phyloP scores from a whole-genome alignment of 2,329 filamentous ascomycete genomes.

The Scedosporium aurantiacum region DNA sequence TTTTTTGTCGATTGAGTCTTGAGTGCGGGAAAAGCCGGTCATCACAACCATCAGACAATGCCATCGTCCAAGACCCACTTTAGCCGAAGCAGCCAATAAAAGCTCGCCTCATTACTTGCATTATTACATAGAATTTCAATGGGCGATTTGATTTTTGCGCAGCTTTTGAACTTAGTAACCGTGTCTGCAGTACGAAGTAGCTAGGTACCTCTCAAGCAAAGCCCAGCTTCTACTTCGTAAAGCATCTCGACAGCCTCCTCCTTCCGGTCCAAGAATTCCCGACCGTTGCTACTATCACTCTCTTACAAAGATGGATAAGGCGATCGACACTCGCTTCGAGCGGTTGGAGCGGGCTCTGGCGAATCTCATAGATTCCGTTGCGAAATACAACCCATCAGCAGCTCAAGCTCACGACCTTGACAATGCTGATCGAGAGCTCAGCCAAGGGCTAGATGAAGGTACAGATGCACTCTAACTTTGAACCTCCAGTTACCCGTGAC shows the following conservation, averaged over 20 bases:
- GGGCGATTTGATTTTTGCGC: neutral
- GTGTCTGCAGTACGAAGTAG: too few species aligned
- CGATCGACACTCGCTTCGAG: conserved; percentile 52
- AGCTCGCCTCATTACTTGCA: neutral
- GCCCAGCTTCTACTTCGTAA: too few species aligned
- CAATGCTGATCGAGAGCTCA: conserved; percentile 57
- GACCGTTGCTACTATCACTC: neutral
- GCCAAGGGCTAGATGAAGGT: conserved; percentile 55
- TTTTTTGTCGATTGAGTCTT: conserved; percentile 8
- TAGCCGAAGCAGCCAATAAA: conserved; percentile 10
- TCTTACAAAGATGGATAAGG: conserved; percentile 42
- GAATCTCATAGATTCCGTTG: conserved; percentile 65
- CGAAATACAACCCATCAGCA: conserved; percentile 68
- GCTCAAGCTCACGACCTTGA: conserved; percentile 58
- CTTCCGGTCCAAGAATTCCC: neutral
- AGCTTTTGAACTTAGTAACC: neutral
- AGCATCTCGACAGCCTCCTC: too few species aligned
- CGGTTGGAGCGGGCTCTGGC: conserved; percentile 56
- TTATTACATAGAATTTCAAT: neutral
- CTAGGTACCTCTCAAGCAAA: too few species aligned
- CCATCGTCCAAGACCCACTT: neutral
- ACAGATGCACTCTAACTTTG: conserved; percentile 10
- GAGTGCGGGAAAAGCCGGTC: conserved; percentile 7
- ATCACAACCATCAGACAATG: neutral
- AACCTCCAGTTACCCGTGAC: neutral